phyloP scores from a whole-genome alignment of 2,329 filamentous ascomycete species.

The Aspergillus japonicus region DNA sequence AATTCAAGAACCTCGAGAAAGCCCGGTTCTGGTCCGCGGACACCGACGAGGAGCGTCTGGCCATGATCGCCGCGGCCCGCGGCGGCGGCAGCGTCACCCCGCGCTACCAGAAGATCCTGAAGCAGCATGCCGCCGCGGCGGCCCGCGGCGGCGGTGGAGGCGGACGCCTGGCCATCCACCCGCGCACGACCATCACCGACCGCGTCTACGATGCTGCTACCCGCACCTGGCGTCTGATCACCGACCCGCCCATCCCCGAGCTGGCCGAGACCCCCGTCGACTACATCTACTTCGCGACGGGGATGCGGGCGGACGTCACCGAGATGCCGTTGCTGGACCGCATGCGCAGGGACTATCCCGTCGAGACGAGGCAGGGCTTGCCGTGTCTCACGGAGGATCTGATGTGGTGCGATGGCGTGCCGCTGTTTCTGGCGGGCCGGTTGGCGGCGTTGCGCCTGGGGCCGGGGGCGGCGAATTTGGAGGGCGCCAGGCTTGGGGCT shows the following conservation, averaged over 20 bases:
- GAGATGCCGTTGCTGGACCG: conserved; percentile 61
- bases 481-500: conserved; percentile 69
- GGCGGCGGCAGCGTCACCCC: conserved; percentile 77
- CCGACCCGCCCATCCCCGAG: conserved; percentile 52
- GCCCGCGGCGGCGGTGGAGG: no score
- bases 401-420: conserved; percentile 71
- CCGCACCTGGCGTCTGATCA: conserved; percentile 54
- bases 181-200: conserved; percentile 56
- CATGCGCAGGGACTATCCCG: conserved; percentile 59
- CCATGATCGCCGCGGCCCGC: conserved; percentile 64
- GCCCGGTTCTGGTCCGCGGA: conserved; percentile 76
- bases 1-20: conserved; percentile 76
- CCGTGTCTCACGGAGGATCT: conserved; percentile 74
- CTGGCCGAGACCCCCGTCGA: conserved; percentile 52
- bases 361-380: conserved; percentile 63
- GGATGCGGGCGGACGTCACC: conserved; percentile 63
- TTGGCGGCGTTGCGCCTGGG: conserved; percentile 68
- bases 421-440: conserved; percentile 68
- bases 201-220: conserved; percentile 51
- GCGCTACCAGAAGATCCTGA: conserved; percentile 64
- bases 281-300: conserved; percentile 75
- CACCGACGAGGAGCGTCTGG: conserved; percentile 65
- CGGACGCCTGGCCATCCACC: conserved; percentile 56
- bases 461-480: conserved; percentile 70
- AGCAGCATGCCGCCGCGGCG: conserved; percentile 53